These are phyloP conservation scores for Ciborinia camelliae DNA, from an alignment of 2,329 filamentous ascomycete genomes.

Conservation along the genomic window DNA sequence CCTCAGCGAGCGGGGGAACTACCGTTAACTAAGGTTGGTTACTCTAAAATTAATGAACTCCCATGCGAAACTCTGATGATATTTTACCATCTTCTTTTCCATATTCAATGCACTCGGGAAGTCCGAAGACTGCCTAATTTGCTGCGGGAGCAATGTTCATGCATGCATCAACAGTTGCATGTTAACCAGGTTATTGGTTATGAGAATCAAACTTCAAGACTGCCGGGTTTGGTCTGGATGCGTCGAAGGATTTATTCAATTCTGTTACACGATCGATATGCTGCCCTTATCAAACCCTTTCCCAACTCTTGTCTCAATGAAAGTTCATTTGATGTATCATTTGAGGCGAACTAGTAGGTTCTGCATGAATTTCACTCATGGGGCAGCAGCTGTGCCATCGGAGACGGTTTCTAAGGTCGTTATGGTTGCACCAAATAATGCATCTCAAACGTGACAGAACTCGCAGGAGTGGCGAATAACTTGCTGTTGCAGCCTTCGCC, in stretches of 20 bases:
- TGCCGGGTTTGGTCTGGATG: neutral
- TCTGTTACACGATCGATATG: neutral
- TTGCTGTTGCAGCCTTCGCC: neutral
- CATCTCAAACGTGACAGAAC: neutral
- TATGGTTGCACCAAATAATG: neutral
- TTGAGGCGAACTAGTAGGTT: too few relatives aligned
- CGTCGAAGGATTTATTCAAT: neutral
- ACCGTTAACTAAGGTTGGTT: too few relatives aligned
- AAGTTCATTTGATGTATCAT: neutral
- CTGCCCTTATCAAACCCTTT: neutral
- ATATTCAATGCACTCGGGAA: too few relatives aligned
- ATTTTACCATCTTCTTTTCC: too few relatives aligned
- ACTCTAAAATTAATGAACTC: too few relatives aligned
- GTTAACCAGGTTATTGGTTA: neutral
- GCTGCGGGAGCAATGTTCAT: too few relatives aligned
- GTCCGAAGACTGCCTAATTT: too few relatives aligned
- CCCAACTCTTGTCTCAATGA: rapidly evolving
- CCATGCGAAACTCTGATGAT: too few relatives aligned
- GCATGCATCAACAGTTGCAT: too few relatives aligned
- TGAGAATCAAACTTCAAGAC: neutral
- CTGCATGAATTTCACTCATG: neutral
- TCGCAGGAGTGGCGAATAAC: too few relatives aligned
- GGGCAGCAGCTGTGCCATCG: neutral
- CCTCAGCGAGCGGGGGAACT: too few relatives aligned
- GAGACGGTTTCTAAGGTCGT: neutral